Evolutionary conservation across 768 basidiomycete species (phyloP).

Genomic region (Lyophyllum shimeji): DNA sequence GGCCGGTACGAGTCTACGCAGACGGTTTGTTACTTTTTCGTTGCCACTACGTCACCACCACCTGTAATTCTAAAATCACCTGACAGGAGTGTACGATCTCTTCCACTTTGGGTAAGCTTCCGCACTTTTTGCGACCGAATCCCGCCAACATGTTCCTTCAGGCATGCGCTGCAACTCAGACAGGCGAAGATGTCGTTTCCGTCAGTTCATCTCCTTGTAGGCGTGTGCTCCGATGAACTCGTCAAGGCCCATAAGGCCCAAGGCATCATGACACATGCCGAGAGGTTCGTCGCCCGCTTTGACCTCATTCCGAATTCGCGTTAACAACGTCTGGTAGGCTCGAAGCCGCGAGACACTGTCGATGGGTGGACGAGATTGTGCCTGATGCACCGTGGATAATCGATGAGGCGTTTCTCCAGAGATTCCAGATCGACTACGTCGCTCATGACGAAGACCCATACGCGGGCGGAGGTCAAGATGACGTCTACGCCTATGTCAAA

Average conservation of each 20-base stretch:
- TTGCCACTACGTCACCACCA: constrained; percentile 28
- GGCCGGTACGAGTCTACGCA: constrained; percentile 89
- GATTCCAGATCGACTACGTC: constrained; percentile 91
- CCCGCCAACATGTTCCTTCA: constrained; percentile 28
- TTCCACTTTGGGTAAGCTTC: constrained; percentile 87
- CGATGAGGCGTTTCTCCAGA: constrained; percentile 76
- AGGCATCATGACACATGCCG: constrained; percentile 85
- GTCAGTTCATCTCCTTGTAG: constrained; percentile 86
- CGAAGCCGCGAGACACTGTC: constrained; percentile 92
- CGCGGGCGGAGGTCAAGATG: constrained; percentile 70
- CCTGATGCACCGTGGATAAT: constrained; percentile 92
- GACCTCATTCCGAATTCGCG: too few relatives aligned
- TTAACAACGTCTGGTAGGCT: constrained; percentile 40
- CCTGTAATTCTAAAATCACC: constrained; percentile 21
- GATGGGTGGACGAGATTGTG: constrained; percentile 95
- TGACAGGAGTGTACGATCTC: constrained; percentile 88
- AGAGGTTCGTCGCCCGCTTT: constrained; percentile 29
- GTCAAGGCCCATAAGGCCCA: constrained; percentile 77
- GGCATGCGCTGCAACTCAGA: constrained; percentile 92
- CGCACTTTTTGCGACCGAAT: not conserved
- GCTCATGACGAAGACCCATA: constrained; percentile 96
- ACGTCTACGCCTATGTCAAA: constrained; percentile 86
- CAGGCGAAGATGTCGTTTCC: constrained; percentile 96
- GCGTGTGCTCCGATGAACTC: constrained; percentile 89
- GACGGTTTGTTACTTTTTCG: constrained; percentile 65